Conservation (phyloP, 768 basidiomycete species). For the Xerocomellus intermedius region DNA sequence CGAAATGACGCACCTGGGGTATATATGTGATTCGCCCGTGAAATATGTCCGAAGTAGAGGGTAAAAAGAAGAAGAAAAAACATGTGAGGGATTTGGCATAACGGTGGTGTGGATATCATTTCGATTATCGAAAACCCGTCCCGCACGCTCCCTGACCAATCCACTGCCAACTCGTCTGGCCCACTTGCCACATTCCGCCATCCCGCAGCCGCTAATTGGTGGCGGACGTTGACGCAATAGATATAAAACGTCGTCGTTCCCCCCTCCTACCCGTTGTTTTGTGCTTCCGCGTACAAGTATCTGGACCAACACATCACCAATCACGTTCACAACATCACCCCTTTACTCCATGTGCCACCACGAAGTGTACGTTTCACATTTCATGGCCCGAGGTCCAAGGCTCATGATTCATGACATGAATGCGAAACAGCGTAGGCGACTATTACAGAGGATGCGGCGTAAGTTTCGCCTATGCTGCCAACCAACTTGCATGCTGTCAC, state of each 20-base stretch:
- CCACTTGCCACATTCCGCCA: conserved; percentile 12
- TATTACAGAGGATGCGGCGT: conserved; percentile 39
- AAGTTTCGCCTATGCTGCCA: conserved; percentile 5
- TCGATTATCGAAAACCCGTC: not conserved
- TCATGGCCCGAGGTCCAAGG: not conserved
- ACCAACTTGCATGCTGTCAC: not conserved
- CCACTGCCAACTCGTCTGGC: not conserved
- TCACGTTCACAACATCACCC: not conserved
- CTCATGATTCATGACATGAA: conserved; percentile 1
- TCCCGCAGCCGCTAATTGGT: conserved; percentile 13
- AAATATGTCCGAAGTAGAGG: not conserved
- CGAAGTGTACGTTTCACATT: conserved; percentile 31
- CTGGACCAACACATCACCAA: not conserved
- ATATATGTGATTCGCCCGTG: conserved; percentile 5
- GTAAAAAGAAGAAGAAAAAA: not conserved
- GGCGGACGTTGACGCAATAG: conserved; percentile 1
- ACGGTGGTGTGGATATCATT: not conserved
- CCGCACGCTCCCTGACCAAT: not conserved
- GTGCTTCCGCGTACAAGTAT: not conserved
- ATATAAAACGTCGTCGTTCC: conserved; percentile 5
- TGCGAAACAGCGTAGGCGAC: conserved; percentile 32
- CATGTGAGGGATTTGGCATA: not conserved
- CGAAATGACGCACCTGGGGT: conserved; percentile 34
- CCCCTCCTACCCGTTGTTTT: not conserved
- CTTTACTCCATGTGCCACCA: conserved; percentile 33